These are phyloP conservation scores for Musa schizocarpa DNA, from an alignment of 176 grass and related monocot genomes.

Conservation along the genomic window DNA sequence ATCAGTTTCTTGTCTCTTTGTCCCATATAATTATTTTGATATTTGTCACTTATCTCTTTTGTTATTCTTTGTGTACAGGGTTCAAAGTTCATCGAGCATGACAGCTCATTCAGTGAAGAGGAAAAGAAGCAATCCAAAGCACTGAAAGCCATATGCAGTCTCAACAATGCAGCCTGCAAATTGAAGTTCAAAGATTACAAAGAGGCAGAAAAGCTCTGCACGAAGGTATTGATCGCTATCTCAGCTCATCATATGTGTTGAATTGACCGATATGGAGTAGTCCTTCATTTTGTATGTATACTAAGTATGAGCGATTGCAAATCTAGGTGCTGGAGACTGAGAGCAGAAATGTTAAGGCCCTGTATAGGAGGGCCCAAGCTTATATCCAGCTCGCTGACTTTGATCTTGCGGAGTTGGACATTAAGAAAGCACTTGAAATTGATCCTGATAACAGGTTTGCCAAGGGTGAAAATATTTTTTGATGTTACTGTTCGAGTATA, in stretches of 20 bases:
- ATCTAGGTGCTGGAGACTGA: slow-evolving; percentile 59
- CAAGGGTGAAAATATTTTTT: not conserved
- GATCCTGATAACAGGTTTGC: slow-evolving; percentile 12
- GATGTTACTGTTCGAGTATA: not conserved
- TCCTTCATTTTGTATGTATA: not conserved
- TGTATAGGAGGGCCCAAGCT: slow-evolving; percentile 46
- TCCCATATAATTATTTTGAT: not conserved
- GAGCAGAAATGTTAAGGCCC: slow-evolving; percentile 30
- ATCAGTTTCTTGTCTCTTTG: not conserved
- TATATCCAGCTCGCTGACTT: slow-evolving; percentile 61
- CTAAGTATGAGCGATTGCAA: not conserved
- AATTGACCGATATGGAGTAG: not conserved
- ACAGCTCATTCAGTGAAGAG: slow-evolving; percentile 79
- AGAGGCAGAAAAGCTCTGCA: slow-evolving; percentile 70
- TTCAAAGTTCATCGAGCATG: slow-evolving; percentile 65
- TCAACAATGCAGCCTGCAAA: slow-evolving; percentile 94
- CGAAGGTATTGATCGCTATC: slow-evolving; percentile 40
- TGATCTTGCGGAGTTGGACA: slow-evolving; percentile 42
- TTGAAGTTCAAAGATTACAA: slow-evolving; percentile 90
- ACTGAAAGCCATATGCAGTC: slow-evolving; percentile 78
- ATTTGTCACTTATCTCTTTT: not conserved
- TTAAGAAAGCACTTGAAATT: slow-evolving; percentile 17
- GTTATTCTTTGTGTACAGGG: slow-evolving; percentile 34
- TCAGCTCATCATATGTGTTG: not conserved
- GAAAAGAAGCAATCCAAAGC: slow-evolving; percentile 85